Conservation (phyloP, 106 monocot species). For the Ottelia alismoides region DNA sequence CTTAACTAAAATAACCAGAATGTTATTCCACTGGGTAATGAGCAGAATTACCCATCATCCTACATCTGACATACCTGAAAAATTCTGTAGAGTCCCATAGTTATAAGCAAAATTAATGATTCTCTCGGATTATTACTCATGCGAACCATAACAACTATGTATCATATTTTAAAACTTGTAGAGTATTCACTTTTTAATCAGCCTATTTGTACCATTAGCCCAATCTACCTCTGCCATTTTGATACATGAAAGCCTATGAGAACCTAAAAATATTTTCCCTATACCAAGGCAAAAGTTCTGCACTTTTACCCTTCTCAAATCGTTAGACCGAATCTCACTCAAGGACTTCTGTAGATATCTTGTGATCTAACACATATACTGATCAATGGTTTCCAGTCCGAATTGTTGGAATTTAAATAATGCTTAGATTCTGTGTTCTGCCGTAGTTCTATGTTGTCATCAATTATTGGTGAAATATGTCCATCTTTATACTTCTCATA, state of each 20-base stretch:
- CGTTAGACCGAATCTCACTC: conserved; percentile 7
- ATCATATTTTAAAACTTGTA: no score
- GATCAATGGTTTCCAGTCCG: neutral
- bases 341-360: conserved; percentile 2
- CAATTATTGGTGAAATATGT: no score
- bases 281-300: conserved; percentile 19
- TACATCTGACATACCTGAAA: no score
- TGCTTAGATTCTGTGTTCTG: conserved; percentile 4
- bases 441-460: conserved; percentile 17
- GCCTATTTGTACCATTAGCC: conserved; percentile 55
- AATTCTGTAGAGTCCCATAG: no score
- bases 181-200: conserved; percentile 88
- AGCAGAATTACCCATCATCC: no score
- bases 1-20: no score
- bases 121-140: no score
- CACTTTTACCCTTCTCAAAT: conserved; percentile 20
- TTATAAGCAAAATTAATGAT: no score
- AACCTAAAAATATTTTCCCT: conserved; percentile 9
- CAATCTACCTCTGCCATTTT: conserved; percentile 20
- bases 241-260: conserved; percentile 6
- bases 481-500: no score
- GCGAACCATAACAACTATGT: no score
- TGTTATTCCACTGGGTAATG: no score
- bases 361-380: neutral
- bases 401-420: neutral